phyloP scores from a whole-genome alignment of 2,329 filamentous ascomycete species.

The Phoma herbarum region DNA sequence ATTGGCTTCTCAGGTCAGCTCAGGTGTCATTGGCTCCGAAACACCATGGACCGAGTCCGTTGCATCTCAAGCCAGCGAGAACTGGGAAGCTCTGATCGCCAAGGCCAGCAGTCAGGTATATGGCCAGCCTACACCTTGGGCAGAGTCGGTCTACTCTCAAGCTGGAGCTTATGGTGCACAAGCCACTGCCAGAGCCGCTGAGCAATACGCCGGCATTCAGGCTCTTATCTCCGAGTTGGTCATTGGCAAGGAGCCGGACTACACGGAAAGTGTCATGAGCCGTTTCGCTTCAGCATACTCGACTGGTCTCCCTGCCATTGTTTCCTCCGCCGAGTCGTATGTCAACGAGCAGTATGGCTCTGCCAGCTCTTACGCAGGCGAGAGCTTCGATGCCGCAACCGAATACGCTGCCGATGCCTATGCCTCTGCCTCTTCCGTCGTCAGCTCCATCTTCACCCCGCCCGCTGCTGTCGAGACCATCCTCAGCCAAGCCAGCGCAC shows the following conservation, averaged over 20 bases:
- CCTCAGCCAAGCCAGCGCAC: slow-evolving; percentile 64
- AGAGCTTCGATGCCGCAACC: slow-evolving; percentile 56
- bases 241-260: slow-evolving; percentile 78
- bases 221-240: slow-evolving; percentile 80
- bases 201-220: slow-evolving; percentile 75
- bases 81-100: slow-evolving; percentile 70
- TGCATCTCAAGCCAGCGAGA: slow-evolving; percentile 65
- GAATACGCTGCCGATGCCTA: slow-evolving; percentile 62
- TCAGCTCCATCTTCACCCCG: slow-evolving; percentile 63
- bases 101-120: slow-evolving; percentile 76
- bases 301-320: slow-evolving; percentile 67
- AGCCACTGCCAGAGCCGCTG: slow-evolving; percentile 67
- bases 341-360: slow-evolving; percentile 55
- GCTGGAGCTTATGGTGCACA: slow-evolving; percentile 68
- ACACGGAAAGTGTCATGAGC: slow-evolving; percentile 80
- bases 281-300: slow-evolving; percentile 76
- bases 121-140: slow-evolving; percentile 66
- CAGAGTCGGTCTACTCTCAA: slow-evolving; percentile 58
- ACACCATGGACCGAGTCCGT: slow-evolving; percentile 63
- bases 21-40: slow-evolving; percentile 57
- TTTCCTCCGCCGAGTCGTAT: slow-evolving; percentile 63
- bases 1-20: slow-evolving; percentile 56
- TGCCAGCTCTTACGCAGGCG: slow-evolving; percentile 62
- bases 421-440: slow-evolving; percentile 57
- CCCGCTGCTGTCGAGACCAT: slow-evolving; percentile 67